Evolutionary conservation across 192 early-diverging fungal genomes (phyloP).

Genomic region (Entomortierella chlamydospora): DNA sequence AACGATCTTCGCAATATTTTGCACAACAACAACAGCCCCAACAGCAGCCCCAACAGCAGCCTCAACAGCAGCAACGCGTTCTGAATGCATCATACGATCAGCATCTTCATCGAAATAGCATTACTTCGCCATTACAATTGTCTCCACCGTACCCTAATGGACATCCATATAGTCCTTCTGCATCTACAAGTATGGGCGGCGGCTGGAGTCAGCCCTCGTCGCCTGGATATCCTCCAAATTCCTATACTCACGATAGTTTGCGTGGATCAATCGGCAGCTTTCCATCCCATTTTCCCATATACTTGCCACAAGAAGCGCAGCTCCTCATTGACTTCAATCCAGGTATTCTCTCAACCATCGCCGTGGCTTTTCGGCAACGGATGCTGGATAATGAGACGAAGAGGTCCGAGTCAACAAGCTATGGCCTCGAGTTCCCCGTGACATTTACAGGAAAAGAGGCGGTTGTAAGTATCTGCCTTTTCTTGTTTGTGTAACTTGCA

Average conservation of each 20-base stretch:
- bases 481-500: background rate
- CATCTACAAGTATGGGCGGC: constrained; percentile 4
- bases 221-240: background rate
- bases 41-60: too few species aligned
- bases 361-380: constrained; percentile 34
- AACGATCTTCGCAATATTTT: background rate
- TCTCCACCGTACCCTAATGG: background rate
- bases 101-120: background rate
- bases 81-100: constrained; percentile 3
- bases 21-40: constrained; percentile 10
- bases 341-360: constrained; percentile 32
- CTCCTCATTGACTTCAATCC: constrained; percentile 38
- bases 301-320: constrained; percentile 4
- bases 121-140: background rate
- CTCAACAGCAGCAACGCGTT: background rate
- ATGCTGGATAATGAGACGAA: constrained; percentile 38
- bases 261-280: constrained; percentile 25
- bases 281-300: background rate
- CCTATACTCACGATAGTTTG: background rate
- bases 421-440: constrained; percentile 73
- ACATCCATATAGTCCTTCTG: constrained; percentile 5
- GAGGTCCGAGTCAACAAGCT: constrained; percentile 50
- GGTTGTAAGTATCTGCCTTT: constrained; percentile 49
- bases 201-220: constrained; percentile 17
- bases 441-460: constrained; percentile 82